A percentile compares a stretch with the other conserved stretches of the same genome.
Evolutionary conservation across 345 rosid species (phyloP).

Genomic region (Syzygium jambos): DNA sequence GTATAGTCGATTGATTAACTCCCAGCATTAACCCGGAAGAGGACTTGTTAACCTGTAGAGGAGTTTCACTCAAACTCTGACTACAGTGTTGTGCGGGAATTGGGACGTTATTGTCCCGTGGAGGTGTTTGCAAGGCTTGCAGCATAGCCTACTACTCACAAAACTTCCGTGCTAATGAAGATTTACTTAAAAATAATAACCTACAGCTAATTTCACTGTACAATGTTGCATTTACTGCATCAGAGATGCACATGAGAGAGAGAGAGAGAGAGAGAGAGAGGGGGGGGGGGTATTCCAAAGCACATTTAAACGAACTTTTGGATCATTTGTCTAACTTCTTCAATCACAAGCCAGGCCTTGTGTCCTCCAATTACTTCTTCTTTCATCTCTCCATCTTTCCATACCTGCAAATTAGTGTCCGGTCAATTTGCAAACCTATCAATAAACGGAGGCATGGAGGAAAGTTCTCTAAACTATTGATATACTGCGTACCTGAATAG

Average conservation of each 20-base stretch:
- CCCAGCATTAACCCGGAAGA: not conserved
- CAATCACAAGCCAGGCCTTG: constrained; percentile 88
- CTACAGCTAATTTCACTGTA: not conserved
- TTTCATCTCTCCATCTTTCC: constrained; percentile 79
- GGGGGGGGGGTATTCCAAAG: not conserved
- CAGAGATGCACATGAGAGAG: not conserved
- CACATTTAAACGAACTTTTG: constrained; percentile 19
- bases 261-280: not conserved
- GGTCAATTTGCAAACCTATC: not conserved
- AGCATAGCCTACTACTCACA: not conserved
- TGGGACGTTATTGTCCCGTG: not conserved
- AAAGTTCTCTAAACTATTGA: not conserved
- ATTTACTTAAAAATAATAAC: not conserved
- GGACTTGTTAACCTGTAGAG: not conserved
- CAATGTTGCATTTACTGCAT: not conserved
- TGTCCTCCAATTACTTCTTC: constrained; percentile 94
- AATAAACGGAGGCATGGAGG: not conserved
- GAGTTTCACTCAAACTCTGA: not conserved
- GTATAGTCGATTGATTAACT: not conserved
- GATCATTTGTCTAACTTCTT: constrained; percentile 78
- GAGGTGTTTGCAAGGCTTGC: not conserved
- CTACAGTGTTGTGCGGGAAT: not conserved
- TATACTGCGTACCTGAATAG: constrained; percentile 52
- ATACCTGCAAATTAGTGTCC: not conserved
- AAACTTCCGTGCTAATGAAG: not conserved